Percentiles rank a stretch among this genome's conserved stretches.
Conservation (phyloP, 2,329 filamentous ascomycete species). For the Aspergillus glaucus region DNA sequence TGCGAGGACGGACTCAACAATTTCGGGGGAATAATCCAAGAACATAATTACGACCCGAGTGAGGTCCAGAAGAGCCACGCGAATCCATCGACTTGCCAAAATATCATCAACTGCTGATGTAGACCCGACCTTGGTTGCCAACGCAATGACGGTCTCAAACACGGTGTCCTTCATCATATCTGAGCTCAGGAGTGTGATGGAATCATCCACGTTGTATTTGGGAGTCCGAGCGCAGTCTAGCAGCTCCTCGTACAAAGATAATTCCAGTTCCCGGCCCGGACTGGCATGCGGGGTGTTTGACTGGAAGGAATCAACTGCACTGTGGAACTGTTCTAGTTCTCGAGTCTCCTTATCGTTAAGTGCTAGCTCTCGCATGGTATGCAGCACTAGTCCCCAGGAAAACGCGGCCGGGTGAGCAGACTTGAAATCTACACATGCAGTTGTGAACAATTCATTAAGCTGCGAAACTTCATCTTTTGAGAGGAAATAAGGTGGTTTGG, state of each 20-base stretch:
- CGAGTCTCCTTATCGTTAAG: constrained; percentile 54
- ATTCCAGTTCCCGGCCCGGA: constrained; percentile 25
- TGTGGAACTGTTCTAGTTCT: constrained; percentile 38
- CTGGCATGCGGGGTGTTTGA: constrained; percentile 29
- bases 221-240: constrained; percentile 40
- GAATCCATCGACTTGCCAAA: constrained; percentile 57
- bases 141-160: constrained; percentile 42
- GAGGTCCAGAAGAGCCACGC: constrained; percentile 62
- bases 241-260: constrained; percentile 43
- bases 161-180: constrained; percentile 42
- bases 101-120: constrained; percentile 46
- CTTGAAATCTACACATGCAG: constrained; percentile 50
- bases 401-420: constrained; percentile 69
- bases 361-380: constrained; percentile 60
- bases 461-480: constrained; percentile 64
- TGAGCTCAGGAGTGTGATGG: constrained; percentile 43
- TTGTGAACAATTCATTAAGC: constrained; percentile 65
- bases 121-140: constrained; percentile 41
- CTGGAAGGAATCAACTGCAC: constrained; percentile 35
- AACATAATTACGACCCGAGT: constrained; percentile 61
- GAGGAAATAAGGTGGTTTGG: constrained; percentile 56
- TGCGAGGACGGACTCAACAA: constrained; percentile 60
- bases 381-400: constrained; percentile 72
- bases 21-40: constrained; percentile 66
- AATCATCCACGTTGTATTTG: constrained; percentile 38